These are phyloP conservation scores for Russula foetens DNA, from an alignment of 768 basidiomycete genomes.

Conservation along the genomic window DNA sequence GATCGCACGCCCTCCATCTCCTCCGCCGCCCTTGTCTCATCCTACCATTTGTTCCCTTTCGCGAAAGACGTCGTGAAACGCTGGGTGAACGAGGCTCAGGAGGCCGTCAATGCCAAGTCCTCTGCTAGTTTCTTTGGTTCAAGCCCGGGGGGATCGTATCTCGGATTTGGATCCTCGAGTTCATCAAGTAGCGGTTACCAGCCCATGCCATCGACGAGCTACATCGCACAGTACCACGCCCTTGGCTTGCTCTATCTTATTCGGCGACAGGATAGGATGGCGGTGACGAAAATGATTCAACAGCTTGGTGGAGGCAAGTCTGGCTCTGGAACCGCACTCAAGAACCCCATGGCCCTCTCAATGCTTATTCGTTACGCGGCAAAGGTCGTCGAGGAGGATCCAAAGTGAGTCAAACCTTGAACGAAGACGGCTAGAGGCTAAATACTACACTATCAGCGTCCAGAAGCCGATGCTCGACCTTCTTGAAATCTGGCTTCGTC, in stretches of 20 bases:
- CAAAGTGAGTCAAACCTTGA: slow-evolving; percentile 64
- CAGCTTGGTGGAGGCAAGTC: slow-evolving; percentile 88
- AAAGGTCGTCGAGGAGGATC: slow-evolving; percentile 99
- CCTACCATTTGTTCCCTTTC: slow-evolving; percentile 91
- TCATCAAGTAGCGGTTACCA: slow-evolving; percentile 52
- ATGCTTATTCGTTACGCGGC: slow-evolving; percentile 98
- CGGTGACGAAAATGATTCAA: slow-evolving; percentile 98
- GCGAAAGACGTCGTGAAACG: slow-evolving; percentile 95
- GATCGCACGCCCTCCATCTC: slow-evolving; percentile 94
- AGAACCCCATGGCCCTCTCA: slow-evolving; percentile 95
- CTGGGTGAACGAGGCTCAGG: slow-evolving; percentile 99
- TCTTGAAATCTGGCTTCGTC: slow-evolving; percentile 89
- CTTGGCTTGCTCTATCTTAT: slow-evolving; percentile 90
- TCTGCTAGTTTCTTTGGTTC: slow-evolving; percentile 56
- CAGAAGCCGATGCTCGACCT: slow-evolving; percentile 91
- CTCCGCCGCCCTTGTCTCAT: slow-evolving; percentile 91
- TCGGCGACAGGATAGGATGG: slow-evolving; percentile 97
- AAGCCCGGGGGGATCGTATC: slow-evolving; percentile 45
- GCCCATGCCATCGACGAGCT: slow-evolving; percentile 79
- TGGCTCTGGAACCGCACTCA: slow-evolving; percentile 74
- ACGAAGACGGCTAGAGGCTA: neutral
- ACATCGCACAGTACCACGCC: slow-evolving; percentile 95
- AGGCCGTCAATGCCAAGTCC: slow-evolving; percentile 87
- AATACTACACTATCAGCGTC: slow-evolving; percentile 41
- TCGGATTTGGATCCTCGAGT: slow-evolving; percentile 58